Conservation (phyloP, 163 green algal genomes). For the Botryococcus braunii region DNA sequence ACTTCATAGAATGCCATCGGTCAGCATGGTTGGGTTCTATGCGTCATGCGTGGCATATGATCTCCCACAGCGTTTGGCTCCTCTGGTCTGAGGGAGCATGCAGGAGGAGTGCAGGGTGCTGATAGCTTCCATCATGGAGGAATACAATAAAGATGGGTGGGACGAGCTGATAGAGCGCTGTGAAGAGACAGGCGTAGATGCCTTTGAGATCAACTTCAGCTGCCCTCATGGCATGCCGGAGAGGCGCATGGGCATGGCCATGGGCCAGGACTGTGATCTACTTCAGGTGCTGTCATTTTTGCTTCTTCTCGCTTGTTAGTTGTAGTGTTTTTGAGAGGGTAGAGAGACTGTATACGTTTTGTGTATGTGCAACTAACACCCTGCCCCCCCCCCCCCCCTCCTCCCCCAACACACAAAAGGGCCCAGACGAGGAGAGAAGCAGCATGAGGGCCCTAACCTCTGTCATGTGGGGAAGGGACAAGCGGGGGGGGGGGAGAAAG, state of each 20-base stretch:
- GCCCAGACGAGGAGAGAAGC: too few relatives aligned
- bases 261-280: slow-evolving; percentile 87
- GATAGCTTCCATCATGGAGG: slow-evolving; percentile 96
- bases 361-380: neutral
- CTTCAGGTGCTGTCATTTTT: slow-evolving; percentile 42
- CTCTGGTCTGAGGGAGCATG: too few relatives aligned
- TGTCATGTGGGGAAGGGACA: too few relatives aligned
- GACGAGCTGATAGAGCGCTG: slow-evolving; percentile 85
- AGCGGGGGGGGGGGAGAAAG: too few relatives aligned
- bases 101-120: slow-evolving; percentile 70
- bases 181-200: slow-evolving; percentile 85
- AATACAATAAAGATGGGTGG: slow-evolving; percentile 77
- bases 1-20: too few relatives aligned
- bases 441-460: too few relatives aligned
- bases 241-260: slow-evolving; percentile 59
- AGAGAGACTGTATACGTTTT: neutral
- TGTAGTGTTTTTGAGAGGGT: neutral
- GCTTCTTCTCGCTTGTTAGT: neutral
- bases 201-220: slow-evolving; percentile 97
- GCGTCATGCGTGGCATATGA: too few relatives aligned
- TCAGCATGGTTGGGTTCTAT: too few relatives aligned
- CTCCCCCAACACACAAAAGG: too few relatives aligned
- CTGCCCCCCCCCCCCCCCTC: too few relatives aligned
- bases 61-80: too few relatives aligned
- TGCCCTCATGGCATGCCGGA: slow-evolving; percentile 93